Evolutionary conservation across 495 filamentous ascomycete genomes (phyloP), one percentile per base, ranked within the genome.

Genomic region (Gamarada debralockiae): DNA sequence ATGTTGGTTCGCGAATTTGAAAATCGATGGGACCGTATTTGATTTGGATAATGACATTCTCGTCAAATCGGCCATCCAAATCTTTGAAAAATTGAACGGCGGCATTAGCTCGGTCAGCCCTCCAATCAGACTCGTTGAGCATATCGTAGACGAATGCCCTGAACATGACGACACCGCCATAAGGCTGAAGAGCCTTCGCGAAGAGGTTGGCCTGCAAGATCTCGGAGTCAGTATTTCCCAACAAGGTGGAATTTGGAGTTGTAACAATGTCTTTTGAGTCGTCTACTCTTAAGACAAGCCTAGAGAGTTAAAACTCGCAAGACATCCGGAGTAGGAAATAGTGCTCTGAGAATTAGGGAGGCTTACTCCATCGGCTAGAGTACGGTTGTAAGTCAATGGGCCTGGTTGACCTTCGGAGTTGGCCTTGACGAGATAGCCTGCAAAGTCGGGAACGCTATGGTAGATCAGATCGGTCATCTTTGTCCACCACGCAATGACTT

Each of bases 21-120:
- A 89, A 89, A 63, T 89, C 85, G 58, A 88, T 87, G 0, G 84
- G 83, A 0, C 85, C 85, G 53, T 80, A 85, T 67, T 89, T 89
- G 63, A 88, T 83, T 56, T 89, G 85, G 5, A 88, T 70, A 0
- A 87, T 73, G 0, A 87, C 83, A 56, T 88, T 89, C 48, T 84
- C 78, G 21, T 82, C 79, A 41, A 89, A 87, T 57, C 82, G 57
- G 13, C 71, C 78, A 63, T 89, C 85, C 9, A 88, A 71, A 0
- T 69, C 65, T 34, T 81, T 72, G 67, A 89, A 89, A 62, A 75
- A 88, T 1, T 89, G 65, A 3, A 84, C 81, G 1, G 82, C 82
- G 0, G 83, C 84, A 40, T 86, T 86, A 6, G 84, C 85, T 2
- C 85, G 78, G 63, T 89, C 85, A 10, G 73, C 74, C 47, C 73